Conservation (phyloP, 2,329 filamentous ascomycete genomes). For the Aspergillus japonicus region DNA sequence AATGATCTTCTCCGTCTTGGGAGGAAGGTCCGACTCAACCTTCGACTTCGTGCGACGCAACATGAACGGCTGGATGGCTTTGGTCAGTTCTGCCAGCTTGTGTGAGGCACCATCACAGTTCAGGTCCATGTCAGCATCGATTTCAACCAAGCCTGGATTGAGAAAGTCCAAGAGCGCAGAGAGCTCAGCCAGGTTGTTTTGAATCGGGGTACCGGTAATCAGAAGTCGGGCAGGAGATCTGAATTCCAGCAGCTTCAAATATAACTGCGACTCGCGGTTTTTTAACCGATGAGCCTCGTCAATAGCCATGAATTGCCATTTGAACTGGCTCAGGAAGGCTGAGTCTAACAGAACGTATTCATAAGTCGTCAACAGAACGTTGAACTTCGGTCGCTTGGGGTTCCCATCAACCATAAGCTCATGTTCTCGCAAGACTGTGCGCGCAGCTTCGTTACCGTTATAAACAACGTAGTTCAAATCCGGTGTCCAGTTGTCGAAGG, state of each 20-base stretch:
- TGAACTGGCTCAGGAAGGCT: conserved; percentile 80
- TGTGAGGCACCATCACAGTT: conserved; percentile 75
- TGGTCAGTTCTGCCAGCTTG: conserved; percentile 82
- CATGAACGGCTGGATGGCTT: conserved; percentile 88
- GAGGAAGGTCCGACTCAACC: conserved; percentile 91
- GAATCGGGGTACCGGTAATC: conserved; percentile 95
- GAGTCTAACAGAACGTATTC: conserved; percentile 91
- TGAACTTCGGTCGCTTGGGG: conserved; percentile 87
- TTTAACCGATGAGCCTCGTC: conserved; percentile 97
- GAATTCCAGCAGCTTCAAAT: conserved; percentile 80
- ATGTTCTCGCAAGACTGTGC: conserved; percentile 83
- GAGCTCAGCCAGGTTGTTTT: conserved; percentile 92
- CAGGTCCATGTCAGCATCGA: conserved; percentile 90
- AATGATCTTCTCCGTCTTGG: conserved; percentile 98
- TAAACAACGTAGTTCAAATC: conserved; percentile 98
- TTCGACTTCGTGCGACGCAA: conserved; percentile 94
- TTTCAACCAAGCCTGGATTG: conserved; percentile 87
- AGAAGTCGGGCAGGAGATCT: conserved; percentile 83
- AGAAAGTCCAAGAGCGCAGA: conserved; percentile 93
- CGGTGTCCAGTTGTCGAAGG: conserved; percentile 93
- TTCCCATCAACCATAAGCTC: conserved; percentile 87
- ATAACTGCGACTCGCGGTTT: conserved; percentile 92
- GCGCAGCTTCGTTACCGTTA: conserved; percentile 81
- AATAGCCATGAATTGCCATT: conserved; percentile 95
- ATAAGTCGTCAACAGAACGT: conserved; percentile 95